Evolutionary conservation across 306 rosid genomes (phyloP).

Genomic region (Fagus crenata): DNA sequence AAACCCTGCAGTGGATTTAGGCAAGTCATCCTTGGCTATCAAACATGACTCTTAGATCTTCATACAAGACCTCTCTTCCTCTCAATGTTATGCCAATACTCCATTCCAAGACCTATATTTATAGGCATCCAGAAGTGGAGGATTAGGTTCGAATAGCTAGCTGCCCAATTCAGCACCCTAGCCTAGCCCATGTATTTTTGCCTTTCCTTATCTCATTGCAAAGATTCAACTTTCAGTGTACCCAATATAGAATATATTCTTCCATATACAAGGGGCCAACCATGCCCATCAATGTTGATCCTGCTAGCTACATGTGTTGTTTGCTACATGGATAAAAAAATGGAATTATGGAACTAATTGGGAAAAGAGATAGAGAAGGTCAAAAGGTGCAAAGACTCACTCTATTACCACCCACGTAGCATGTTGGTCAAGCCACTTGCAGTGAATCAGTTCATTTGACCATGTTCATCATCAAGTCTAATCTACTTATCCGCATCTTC

Average conservation of each 20-base stretch:
- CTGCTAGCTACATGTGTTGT: not conserved
- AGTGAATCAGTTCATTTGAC: conserved; percentile 44
- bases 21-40: conserved; percentile 81
- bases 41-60: conserved; percentile 59
- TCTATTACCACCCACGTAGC: conserved; percentile 1
- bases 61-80: conserved; percentile 60
- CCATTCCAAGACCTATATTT: conserved; percentile 25
- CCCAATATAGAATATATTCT: conserved; percentile 40
- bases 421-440: conserved; percentile 40
- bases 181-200: not conserved
- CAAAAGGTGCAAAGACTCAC: conserved; percentile 2
- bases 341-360: not conserved
- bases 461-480: not conserved
- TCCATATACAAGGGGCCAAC: conserved; percentile 31
- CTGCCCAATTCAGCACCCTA: not conserved
- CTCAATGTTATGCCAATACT: not conserved
- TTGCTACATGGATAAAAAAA: not conserved
- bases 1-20: conserved; percentile 26
- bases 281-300: not conserved
- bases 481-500: not conserved
- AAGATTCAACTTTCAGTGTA: not conserved
- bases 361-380: not conserved
- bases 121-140: conserved; percentile 33
- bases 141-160: not conserved
- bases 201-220: not conserved